A percentile compares a stretch with the other conserved stretches of the same genome.
phyloP scores from a whole-genome alignment of 139 green algal genomes.

The Closterium sp. region DNA sequence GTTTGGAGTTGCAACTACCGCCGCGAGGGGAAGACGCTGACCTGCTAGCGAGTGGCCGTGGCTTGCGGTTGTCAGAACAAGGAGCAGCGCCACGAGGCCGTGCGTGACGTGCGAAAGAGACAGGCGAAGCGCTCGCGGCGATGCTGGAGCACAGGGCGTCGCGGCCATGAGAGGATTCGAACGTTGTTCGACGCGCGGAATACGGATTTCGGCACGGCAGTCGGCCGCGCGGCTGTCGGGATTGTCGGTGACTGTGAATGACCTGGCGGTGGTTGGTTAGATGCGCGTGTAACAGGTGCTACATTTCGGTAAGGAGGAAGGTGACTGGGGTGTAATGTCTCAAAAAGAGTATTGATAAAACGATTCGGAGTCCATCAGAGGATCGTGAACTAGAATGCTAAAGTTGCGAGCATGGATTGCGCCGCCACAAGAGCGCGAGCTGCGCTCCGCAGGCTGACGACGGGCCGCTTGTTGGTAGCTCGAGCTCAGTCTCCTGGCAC shows the following conservation, averaged over 20 bases:
- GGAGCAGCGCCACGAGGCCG: not conserved
- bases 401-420: not conserved
- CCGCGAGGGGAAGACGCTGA: not conserved
- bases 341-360: not conserved
- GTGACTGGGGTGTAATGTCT: not conserved
- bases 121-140: no score
- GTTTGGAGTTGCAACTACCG: not conserved
- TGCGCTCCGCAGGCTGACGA: not conserved
- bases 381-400: not conserved
- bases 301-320: not conserved
- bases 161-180: not conserved
- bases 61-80: not conserved
- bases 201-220: not conserved
- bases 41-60: not conserved
- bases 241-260: no score
- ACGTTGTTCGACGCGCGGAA: not conserved
- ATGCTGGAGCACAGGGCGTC: not conserved
- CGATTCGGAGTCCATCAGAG: not conserved
- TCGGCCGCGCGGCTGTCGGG: no score
- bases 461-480: not conserved
- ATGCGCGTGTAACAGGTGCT: not conserved
- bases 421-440: not conserved
- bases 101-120: no score
- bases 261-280: no score
- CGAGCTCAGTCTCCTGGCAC: not conserved